These are phyloP conservation scores for Drechslerella dactyloides DNA, from an alignment of 2,329 filamentous ascomycete species.

Conservation along the genomic window DNA sequence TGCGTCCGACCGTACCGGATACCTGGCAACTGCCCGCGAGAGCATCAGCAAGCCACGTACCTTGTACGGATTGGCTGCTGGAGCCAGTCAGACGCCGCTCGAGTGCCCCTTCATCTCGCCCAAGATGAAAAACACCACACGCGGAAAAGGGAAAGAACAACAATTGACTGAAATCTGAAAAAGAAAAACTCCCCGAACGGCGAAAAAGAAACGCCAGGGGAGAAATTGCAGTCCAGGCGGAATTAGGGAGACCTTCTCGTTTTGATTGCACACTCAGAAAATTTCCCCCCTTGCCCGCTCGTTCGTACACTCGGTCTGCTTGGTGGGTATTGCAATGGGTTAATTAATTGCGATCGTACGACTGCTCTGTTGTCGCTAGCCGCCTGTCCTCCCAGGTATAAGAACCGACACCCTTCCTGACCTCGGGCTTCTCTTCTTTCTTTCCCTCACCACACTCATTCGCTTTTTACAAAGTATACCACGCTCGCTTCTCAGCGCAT, in stretches of 20 bases:
- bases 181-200: slow-evolving; percentile 25
- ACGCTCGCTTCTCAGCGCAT: slow-evolving; percentile 51
- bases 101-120: slow-evolving; percentile 40
- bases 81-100: slow-evolving; percentile 19
- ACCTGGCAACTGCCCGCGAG: slow-evolving; percentile 31
- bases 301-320: slow-evolving; percentile 4
- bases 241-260: slow-evolving; percentile 50
- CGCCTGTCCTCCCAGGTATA: slow-evolving; percentile 36
- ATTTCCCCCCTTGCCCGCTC: slow-evolving; percentile 26
- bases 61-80: slow-evolving; percentile 20
- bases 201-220: slow-evolving; percentile 6
- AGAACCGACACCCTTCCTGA: slow-evolving; percentile 49
- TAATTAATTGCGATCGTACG: slow-evolving; percentile 47
- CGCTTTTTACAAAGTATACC: slow-evolving; percentile 51
- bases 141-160: not conserved
- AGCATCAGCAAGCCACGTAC: slow-evolving; percentile 51
- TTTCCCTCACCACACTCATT: slow-evolving; percentile 50
- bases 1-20: not conserved
- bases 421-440: slow-evolving; percentile 35
- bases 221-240: slow-evolving; percentile 27
- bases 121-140: slow-evolving; percentile 18
- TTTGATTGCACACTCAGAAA: slow-evolving; percentile 44
- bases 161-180: slow-evolving; percentile 2
- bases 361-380: slow-evolving; percentile 27
- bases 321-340: not conserved